A percentile compares a stretch with the other conserved stretches of the same genome.
phyloP scores from a whole-genome alignment of 1,284 basidiomycete species.

The Rhodotorula glutinis region DNA sequence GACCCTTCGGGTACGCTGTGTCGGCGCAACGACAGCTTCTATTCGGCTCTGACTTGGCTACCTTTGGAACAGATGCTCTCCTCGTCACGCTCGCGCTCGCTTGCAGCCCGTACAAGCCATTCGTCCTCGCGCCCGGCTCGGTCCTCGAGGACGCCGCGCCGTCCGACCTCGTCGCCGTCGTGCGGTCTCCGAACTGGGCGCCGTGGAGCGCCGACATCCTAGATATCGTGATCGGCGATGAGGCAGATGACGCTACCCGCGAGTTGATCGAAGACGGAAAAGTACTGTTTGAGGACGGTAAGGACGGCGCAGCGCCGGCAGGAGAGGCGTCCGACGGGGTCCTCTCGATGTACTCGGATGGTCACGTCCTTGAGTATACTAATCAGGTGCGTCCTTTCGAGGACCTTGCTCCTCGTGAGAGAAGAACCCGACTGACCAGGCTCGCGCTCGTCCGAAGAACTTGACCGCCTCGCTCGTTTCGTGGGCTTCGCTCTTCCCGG shows the following conservation, averaged over 20 bases:
- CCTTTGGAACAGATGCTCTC: slow-evolving; percentile 25
- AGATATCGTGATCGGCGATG: background rate
- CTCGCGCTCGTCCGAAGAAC: slow-evolving; percentile 16
- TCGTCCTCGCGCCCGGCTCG: slow-evolving; percentile 28
- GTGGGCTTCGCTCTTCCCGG: slow-evolving; percentile 35
- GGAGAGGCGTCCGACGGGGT: slow-evolving; percentile 22
- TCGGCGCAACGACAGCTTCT: no score
- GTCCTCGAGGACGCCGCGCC: slow-evolving; percentile 3
- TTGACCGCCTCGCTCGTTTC: slow-evolving; percentile 36
- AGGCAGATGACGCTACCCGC: slow-evolving; percentile 2
- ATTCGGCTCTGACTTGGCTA: no score
- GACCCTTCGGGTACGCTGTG: slow-evolving; percentile 30
- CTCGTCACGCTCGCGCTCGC: slow-evolving; percentile 35
- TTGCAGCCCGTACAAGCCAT: slow-evolving; percentile 13
- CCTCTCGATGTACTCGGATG: slow-evolving; percentile 29
- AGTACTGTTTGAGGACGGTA: background rate
- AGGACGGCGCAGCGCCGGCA: background rate
- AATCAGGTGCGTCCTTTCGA: slow-evolving; percentile 16
- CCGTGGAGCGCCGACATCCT: background rate
- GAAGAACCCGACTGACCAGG: background rate
- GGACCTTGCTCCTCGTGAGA: no score
- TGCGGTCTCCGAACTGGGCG: slow-evolving; percentile 11
- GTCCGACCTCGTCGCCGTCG: slow-evolving; percentile 12
- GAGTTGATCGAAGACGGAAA: slow-evolving; percentile 29
- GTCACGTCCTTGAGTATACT: slow-evolving; percentile 19